Base-by-base conservation (phyloP, 139 green algal species). In the Closterium sp. region DNA sequence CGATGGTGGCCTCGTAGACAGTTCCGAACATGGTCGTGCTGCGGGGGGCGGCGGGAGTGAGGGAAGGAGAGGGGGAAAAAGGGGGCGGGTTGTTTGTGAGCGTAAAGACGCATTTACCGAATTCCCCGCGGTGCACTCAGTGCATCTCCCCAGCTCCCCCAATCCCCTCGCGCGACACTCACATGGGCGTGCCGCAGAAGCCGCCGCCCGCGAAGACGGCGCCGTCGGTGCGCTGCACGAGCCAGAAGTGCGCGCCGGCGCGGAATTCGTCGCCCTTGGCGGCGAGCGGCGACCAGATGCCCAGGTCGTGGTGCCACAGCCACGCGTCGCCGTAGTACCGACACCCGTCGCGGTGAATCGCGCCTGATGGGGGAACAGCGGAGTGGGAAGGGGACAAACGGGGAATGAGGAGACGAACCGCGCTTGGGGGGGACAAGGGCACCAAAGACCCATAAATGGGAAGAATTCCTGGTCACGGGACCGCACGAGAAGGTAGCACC, bases 141-240 rank as follows among this genome's bases (percentile, higher is more conserved):
- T 9, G 38, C 38, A 50, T 50, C 38, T 50, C 38, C 38, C 3
- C 38, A 50, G 38, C 38, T 50, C 38, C 38, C 38, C 38, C 0
- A 50, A 50, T 50, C 38, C 38, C 38, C 38, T 50, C 38, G n/a
- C n/a, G n/a, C n/a, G n/a, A n/a, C n/a, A n/a, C n/a, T n/a, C 85
- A 87, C 85, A 87, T 87, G 85, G 85, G 85, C n/a, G 28, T 87
- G 85, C 85, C 85, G 85, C 28, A 87, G 85, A 32, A 87, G 85
- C 85, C 85, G n/a, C 85, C 85, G 10, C 85, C 85, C 85, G 28
- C 85, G 27, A 87, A 87, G 28, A 87, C 85, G 19, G 85, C 28
- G 28, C 85, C 85, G 85, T 87, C 85, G 10, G 2, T 17, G 28
- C 85, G 85, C 85, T 87, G 85, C 85, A 87, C 85, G 28, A 31